A percentile compares a stretch with the other conserved stretches of the same genome.
These are phyloP conservation scores for Thuidium tamariscinum DNA, from an alignment of 225 moss, liverwort and hornwort genomes.

Conservation along the genomic window DNA sequence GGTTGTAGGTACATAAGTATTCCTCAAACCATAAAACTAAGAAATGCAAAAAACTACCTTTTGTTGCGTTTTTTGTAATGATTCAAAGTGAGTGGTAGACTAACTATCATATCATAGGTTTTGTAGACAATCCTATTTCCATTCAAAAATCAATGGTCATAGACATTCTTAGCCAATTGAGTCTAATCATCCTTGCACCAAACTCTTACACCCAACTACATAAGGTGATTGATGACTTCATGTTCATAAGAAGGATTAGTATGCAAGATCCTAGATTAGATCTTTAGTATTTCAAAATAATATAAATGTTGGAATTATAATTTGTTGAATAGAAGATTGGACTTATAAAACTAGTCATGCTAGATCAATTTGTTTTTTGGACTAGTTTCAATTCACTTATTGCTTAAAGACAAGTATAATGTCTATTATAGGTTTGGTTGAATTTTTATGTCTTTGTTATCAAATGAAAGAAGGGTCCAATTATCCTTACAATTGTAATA, in stretches of 20 bases:
- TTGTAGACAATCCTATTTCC: neutral
- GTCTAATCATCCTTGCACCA: neutral
- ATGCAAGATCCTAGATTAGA: neutral
- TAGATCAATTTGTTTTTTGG: neutral
- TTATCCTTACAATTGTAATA: neutral
- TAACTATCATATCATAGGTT: neutral
- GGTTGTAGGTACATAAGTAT: neutral
- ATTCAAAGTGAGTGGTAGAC: neutral
- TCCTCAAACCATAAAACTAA: too few species aligned
- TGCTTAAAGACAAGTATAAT: accelerated
- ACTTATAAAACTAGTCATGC: neutral
- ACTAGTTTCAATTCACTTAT: neutral
- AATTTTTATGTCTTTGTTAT: neutral
- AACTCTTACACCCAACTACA: neutral
- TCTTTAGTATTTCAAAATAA: too few species aligned
- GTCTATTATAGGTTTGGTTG: neutral
- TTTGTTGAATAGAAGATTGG: neutral
- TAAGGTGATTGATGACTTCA: neutral
- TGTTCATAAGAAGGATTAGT: neutral
- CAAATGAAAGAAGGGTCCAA: neutral
- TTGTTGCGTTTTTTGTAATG: neutral
- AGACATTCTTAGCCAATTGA: neutral
- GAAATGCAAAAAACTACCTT: neutral
- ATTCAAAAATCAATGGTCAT: neutral
- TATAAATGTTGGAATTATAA: neutral